These are phyloP conservation scores for Coffea canephora DNA, from an alignment of 257 asterid species.

Conservation along the genomic window DNA sequence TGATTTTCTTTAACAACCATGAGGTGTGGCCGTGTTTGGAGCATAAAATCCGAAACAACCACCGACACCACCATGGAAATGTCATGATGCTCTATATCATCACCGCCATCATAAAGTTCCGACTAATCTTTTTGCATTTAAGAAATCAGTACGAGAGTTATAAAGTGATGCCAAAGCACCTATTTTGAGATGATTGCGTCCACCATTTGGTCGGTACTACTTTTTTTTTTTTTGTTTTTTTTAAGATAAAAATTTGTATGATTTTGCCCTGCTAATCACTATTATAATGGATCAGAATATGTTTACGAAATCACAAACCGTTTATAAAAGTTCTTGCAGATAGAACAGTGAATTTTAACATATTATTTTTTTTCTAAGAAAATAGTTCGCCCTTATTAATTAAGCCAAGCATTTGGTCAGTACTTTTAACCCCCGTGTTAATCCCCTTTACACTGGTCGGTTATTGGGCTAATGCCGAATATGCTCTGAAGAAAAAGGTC, in stretches of 20 bases:
- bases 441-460: neutral
- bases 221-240: too few relatives aligned
- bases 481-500: neutral
- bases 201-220: slow-evolving; percentile 16
- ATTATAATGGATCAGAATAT: too few relatives aligned
- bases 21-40: neutral
- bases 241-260: too few relatives aligned
- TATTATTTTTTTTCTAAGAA: too few relatives aligned
- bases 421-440: slow-evolving; percentile 5
- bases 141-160: neutral
- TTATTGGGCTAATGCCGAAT: neutral
- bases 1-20: slow-evolving; percentile 2
- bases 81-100: slow-evolving; percentile 14
- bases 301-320: too few relatives aligned
- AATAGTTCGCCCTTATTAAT: too few relatives aligned
- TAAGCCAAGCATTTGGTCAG: neutral
- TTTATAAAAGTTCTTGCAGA: too few relatives aligned
- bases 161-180: neutral
- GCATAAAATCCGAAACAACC: slow-evolving; percentile 12
- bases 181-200: slow-evolving; percentile 24
- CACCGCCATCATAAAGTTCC: slow-evolving; percentile 2
- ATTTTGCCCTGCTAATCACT: too few relatives aligned
- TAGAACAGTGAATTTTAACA: too few relatives aligned
- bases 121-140: neutral
- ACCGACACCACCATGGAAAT: slow-evolving; percentile 23